phyloP scores from a whole-genome alignment of 176 grass and related monocot genomes.

The Tillandsia fasciculata region DNA sequence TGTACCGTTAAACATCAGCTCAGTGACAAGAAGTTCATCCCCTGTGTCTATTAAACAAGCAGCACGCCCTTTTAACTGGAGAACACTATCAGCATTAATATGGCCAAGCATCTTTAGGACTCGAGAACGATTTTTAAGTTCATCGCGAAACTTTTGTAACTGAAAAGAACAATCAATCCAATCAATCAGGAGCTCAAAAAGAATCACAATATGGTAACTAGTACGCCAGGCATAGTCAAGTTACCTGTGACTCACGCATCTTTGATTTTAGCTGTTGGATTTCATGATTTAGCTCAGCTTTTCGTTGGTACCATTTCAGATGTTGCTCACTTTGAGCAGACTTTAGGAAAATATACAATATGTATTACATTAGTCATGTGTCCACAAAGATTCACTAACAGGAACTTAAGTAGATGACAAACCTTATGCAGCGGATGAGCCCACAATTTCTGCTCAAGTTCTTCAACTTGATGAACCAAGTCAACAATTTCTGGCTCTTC shows the following conservation, averaged over 20 bases:
- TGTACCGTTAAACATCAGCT: slow-evolving; percentile 97
- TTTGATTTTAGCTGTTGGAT: slow-evolving; percentile 81
- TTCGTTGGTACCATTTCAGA: slow-evolving; percentile 81
- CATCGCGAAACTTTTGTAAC: slow-evolving; percentile 98
- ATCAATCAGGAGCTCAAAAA: not conserved
- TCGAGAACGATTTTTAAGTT: slow-evolving; percentile 79
- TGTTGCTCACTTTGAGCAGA: slow-evolving; percentile 91
- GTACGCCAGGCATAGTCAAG: slow-evolving; percentile 7
- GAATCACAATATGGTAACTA: not conserved
- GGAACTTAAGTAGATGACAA: not conserved
- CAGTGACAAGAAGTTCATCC: slow-evolving; percentile 95
- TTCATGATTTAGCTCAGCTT: slow-evolving; percentile 91
- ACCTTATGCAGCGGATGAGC: slow-evolving; percentile 86
- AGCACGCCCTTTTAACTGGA: slow-evolving; percentile 90
- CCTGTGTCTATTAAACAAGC: slow-evolving; percentile 97
- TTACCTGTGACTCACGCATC: slow-evolving; percentile 90
- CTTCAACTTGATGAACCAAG: slow-evolving; percentile 79
- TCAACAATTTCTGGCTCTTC: slow-evolving; percentile 74
- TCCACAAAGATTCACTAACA: slow-evolving; percentile 3
- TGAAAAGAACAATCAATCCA: slow-evolving; percentile 22
- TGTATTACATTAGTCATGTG: slow-evolving; percentile 4
- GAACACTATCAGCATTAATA: slow-evolving; percentile 87
- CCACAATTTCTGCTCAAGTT: slow-evolving; percentile 68
- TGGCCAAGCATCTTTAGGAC: slow-evolving; percentile 98
- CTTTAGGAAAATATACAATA: slow-evolving; percentile 23